Conservation (phyloP, 257 asterid species). For the Paraleonurus japonicus region DNA sequence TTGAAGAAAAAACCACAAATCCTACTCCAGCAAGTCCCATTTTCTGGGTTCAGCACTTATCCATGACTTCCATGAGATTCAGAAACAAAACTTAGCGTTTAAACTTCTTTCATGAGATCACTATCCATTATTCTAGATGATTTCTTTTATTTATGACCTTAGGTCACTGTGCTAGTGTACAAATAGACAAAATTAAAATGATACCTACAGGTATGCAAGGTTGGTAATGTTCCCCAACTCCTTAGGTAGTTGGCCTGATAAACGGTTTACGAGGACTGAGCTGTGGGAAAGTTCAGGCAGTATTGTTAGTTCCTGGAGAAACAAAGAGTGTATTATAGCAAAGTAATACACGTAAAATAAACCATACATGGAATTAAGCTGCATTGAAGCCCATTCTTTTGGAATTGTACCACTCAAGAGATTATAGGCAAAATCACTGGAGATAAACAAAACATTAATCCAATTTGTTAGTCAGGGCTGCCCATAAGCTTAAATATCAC, state of each 20-base stretch:
- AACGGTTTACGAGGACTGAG: constrained; percentile 78
- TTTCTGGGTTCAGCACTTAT: background rate
- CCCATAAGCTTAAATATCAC: constrained; percentile 2
- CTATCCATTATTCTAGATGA: background rate
- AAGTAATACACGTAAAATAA: background rate
- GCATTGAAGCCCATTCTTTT: constrained; percentile 67
- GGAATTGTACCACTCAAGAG: constrained; percentile 81
- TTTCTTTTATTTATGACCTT: constrained; percentile 6
- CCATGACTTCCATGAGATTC: background rate
- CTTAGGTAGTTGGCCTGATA: constrained; percentile 82
- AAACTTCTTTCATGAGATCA: background rate
- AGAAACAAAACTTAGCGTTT: background rate
- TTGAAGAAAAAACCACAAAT: background rate
- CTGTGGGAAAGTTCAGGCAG: constrained; percentile 48
- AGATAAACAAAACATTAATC: constrained; percentile 6
- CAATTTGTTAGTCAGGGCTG: constrained; percentile 2
- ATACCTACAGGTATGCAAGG: constrained; percentile 83
- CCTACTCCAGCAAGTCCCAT: background rate
- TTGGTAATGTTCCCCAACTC: constrained; percentile 63
- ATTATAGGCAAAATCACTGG: constrained; percentile 89
- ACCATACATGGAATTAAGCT: constrained; percentile 58
- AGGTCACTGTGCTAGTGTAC: constrained; percentile 10
- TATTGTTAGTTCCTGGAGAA: constrained; percentile 18
- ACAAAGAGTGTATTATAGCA: constrained; percentile 1
- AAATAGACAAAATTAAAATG: constrained; percentile 16